Evolutionary conservation across 371 early-diverging fungal genomes (phyloP).

Genomic region (Rhizopus sp.): DNA sequence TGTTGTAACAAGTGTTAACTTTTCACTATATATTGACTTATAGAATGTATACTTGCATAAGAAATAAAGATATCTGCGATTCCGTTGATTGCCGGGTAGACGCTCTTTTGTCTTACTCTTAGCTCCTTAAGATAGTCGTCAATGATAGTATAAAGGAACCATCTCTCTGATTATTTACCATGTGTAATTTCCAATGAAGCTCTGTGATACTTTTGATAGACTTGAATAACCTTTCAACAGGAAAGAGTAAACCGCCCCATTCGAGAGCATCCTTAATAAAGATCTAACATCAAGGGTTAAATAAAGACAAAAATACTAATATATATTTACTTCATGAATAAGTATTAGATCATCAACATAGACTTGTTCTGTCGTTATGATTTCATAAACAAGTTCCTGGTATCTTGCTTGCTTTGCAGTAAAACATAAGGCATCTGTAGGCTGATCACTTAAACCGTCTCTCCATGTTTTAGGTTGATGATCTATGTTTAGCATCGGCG

Average conservation of each 20-base stretch:
- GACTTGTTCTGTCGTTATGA: conserved; percentile 62
- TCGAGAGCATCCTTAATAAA: conserved; percentile 49
- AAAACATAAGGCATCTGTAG: conserved; percentile 6
- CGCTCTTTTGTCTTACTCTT: conserved; percentile 21
- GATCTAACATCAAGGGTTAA: conserved; percentile 29
- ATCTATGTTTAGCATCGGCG: conserved; percentile 16
- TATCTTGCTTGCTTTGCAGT: conserved; percentile 40
- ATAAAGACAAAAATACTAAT: neutral
- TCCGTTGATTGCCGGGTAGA: conserved; percentile 27
- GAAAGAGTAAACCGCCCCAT: conserved; percentile 49
- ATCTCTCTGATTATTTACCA: conserved; percentile 21
- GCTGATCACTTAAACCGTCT: conserved; percentile 15
- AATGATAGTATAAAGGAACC: neutral
- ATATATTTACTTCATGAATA: conserved; percentile 52
- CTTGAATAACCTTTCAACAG: conserved; percentile 55
- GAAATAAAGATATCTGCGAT: conserved; percentile 34
- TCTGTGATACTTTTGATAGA: conserved; percentile 53
- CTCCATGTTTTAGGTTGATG: conserved; percentile 25
- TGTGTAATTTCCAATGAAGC: conserved; percentile 40
- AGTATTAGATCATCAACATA: conserved; percentile 64
- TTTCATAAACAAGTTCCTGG: conserved; percentile 70
- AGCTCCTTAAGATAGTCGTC: conserved; percentile 20
- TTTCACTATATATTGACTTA: neutral
- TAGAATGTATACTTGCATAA: conserved; percentile 19
- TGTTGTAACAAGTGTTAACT: conserved; percentile 1